Percentiles rank a stretch among this genome's conserved stretches.
Evolutionary conservation across 257 asterid species (phyloP).

Genomic region (Capsicum rhomboideum): DNA sequence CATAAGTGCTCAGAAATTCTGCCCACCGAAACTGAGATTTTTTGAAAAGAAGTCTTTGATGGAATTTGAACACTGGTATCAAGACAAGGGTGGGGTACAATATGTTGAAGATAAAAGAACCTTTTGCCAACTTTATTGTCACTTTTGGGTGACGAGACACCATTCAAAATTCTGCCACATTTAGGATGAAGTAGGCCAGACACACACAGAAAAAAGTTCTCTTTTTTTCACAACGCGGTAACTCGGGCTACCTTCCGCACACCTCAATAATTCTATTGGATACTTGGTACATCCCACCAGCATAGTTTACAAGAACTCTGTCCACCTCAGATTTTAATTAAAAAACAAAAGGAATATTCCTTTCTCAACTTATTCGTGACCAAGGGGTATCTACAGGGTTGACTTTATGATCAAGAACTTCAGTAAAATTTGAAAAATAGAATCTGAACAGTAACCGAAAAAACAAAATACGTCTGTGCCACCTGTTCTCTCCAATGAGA

Average conservation of each 20-base stretch:
- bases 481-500: conserved; percentile 75
- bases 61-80: neutral
- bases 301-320: neutral
- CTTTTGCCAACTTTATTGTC: neutral
- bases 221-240: neutral
- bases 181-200: neutral
- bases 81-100: neutral
- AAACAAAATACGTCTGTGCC: neutral
- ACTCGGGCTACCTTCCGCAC: neutral
- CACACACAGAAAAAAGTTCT: neutral
- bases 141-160: neutral
- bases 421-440: neutral
- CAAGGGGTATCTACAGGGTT: neutral
- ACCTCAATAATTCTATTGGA: neutral
- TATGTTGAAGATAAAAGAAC: neutral
- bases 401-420: neutral
- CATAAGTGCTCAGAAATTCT: neutral
- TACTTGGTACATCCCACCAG: neutral
- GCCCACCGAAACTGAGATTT: neutral
- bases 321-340: neutral
- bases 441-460: neutral
- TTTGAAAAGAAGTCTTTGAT: neutral
- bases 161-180: neutral
- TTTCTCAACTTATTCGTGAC: neutral
- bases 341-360: neutral